Evolutionary conservation across 352 stramenopile genomes (phyloP).

Genomic region (Globisporangium okanoganense): DNA sequence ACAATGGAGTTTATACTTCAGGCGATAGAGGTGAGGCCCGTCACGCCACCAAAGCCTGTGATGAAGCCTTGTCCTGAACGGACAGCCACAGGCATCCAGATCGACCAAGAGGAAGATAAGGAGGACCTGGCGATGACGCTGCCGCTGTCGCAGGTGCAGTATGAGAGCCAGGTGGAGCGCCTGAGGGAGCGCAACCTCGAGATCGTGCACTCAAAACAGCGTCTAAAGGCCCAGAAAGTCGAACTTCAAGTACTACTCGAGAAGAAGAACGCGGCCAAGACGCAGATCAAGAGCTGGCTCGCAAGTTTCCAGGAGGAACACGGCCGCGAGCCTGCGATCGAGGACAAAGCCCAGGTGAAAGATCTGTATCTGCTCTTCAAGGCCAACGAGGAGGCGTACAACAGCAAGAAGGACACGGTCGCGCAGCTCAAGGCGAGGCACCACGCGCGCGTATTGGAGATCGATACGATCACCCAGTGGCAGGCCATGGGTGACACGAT

Average conservation of each 20-base stretch:
- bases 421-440: slow-evolving; percentile 42
- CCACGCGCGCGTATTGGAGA: slow-evolving; percentile 34
- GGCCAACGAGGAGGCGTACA: slow-evolving; percentile 51
- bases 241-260: slow-evolving; percentile 28
- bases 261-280: slow-evolving; percentile 52
- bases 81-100: slow-evolving; percentile 10
- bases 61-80: background rate
- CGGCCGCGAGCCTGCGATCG: slow-evolving; percentile 52
- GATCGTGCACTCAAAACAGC: slow-evolving; percentile 41
- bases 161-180: slow-evolving; percentile 44
- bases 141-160: slow-evolving; percentile 27
- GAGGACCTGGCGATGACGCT: slow-evolving; percentile 2
- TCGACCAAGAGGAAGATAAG: background rate
- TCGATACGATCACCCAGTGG: slow-evolving; percentile 53
- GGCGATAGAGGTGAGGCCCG: slow-evolving; percentile 28
- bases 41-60: background rate
- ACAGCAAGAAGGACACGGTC: slow-evolving; percentile 33
- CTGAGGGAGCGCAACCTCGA: slow-evolving; percentile 35
- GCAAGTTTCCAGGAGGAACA: slow-evolving; percentile 44
- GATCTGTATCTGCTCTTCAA: slow-evolving; percentile 78
- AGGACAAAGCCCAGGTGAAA: slow-evolving; percentile 79
- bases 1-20: slow-evolving; percentile 42
- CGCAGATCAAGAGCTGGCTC: slow-evolving; percentile 63
- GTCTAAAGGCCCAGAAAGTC: slow-evolving; percentile 29
- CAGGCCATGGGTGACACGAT: slow-evolving; percentile 28